Conservation (phyloP, 2,329 filamentous ascomycete genomes). For the Hypoxylon sp. region DNA sequence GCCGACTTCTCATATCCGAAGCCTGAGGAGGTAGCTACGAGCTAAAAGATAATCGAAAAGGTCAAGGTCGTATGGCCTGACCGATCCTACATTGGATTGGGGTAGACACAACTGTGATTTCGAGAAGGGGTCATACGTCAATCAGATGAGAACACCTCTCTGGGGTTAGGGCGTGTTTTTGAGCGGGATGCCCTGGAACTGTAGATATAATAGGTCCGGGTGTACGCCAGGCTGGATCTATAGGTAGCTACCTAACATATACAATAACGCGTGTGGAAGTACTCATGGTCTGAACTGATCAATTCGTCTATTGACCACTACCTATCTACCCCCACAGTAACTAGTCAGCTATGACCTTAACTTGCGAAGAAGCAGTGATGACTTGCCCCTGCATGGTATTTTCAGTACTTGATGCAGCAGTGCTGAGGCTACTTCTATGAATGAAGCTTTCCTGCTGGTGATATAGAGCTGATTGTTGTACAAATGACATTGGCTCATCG, state of each 20-base stretch:
- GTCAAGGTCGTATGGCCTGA: background rate
- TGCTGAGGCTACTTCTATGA: background rate
- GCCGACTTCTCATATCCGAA: background rate
- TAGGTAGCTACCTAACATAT: background rate
- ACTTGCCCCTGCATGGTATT: conserved; percentile 21
- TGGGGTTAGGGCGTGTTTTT: background rate
- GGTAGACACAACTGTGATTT: background rate
- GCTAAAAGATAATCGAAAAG: background rate
- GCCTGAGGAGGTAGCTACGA: background rate
- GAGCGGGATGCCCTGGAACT: background rate
- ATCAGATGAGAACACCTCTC: background rate
- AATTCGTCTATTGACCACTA: conserved; percentile 10
- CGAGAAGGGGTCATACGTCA: background rate
- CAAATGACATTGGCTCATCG: background rate
- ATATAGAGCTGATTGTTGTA: background rate
- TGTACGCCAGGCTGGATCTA: background rate
- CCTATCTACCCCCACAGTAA: background rate
- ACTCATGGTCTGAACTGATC: background rate
- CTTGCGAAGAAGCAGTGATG: conserved; percentile 7
- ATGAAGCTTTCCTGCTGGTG: background rate
- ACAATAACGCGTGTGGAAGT: background rate
- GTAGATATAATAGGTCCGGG: background rate
- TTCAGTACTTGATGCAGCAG: background rate
- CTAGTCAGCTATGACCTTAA: conserved; percentile 14
- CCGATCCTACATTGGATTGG: background rate